Base-by-base conservation (phyloP, 1,284 basidiomycete genomes). In the Agaricales sp. region DNA sequence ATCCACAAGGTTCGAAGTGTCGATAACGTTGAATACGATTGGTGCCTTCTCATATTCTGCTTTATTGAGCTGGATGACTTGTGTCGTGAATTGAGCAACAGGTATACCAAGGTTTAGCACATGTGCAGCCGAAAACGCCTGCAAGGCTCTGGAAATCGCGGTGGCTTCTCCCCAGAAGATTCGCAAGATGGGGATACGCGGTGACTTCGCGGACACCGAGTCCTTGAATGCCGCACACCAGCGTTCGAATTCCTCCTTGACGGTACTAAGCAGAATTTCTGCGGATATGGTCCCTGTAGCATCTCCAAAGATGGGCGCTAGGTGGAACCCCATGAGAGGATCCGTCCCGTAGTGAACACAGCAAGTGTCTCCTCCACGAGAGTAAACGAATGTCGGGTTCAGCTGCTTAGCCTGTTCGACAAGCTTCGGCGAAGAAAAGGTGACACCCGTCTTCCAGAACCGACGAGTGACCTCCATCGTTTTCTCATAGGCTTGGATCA, bases 351-450 rank as follows among this genome's bases (percentile, higher is more conserved):
- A 74, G 51, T 79, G 74, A 0, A 75, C 61, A 23, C 63, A 55
- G 50, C 70, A 75, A 4, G 59, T 61, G 30, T 71, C 65, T 3
- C 73, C 70, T 1, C 59, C 55, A 2, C 59, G 49, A 1, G 70
- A 73, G 53, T 73, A 75, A 0, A 62, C 60, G 46, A 77, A 76
- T 0, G 73, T 75, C 0, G 77, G 74, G 47, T 77, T 77, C 41
- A 70, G 51, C 38, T 65, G 48, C 2, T 58, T 65, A 3, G 68
- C 63, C 0, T 53, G 37, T 0, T 56, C 52, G 14, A 57, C 53
- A 3, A 57, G 50, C 37, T 57, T 55, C 2, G 56, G n/a, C 3
- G 60, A 55, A 13, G 59, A 52, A 21, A 60, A 66, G 0, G 70
- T 71, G 11, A 67, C 56, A 0, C 78, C 77, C 0, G 63, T 67